These are phyloP conservation scores for Tripterygium wilfordii DNA, from an alignment of 177 flowering plant species.

Conservation along the genomic window DNA sequence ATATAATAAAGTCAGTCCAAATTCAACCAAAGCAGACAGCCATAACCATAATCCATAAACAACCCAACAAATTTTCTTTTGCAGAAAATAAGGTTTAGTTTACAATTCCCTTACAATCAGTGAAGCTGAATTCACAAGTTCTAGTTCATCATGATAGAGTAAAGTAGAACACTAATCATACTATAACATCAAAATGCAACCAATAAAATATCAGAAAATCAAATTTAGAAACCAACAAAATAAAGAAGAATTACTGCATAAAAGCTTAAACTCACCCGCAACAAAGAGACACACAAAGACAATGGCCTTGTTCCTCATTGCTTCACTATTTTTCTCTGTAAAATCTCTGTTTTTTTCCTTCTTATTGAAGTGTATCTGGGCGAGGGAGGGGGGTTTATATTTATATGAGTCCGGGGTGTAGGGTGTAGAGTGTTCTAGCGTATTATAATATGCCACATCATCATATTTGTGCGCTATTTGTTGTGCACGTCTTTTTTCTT, in stretches of 20 bases:
- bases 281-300: constrained; percentile 12
- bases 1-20: too few relatives aligned
- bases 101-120: too few relatives aligned
- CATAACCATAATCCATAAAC: too few relatives aligned
- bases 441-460: constrained; percentile 7
- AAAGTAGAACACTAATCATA: too few relatives aligned
- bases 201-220: not conserved
- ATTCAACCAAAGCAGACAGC: too few relatives aligned
- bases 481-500: too few relatives aligned
- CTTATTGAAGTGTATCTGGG: too few relatives aligned
- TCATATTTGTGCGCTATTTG: too few relatives aligned
- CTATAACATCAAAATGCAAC: too few relatives aligned
- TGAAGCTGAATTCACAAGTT: too few relatives aligned
- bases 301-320: not conserved
- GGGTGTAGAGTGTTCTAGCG: constrained; percentile 17
- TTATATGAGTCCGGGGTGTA: constrained; percentile 1
- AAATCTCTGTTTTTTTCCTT: not conserved
- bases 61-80: too few relatives aligned
- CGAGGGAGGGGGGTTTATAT: not conserved
- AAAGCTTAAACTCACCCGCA: constrained; percentile 9
- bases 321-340: not conserved
- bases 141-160: too few relatives aligned
- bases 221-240: not conserved
- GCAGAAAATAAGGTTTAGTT: not conserved
- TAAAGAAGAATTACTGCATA: not conserved